Evolutionary conservation across 75 land plant genomes (phyloP), one percentile per base, ranked within the genome.

Genomic region (Sequoia sempervirens): DNA sequence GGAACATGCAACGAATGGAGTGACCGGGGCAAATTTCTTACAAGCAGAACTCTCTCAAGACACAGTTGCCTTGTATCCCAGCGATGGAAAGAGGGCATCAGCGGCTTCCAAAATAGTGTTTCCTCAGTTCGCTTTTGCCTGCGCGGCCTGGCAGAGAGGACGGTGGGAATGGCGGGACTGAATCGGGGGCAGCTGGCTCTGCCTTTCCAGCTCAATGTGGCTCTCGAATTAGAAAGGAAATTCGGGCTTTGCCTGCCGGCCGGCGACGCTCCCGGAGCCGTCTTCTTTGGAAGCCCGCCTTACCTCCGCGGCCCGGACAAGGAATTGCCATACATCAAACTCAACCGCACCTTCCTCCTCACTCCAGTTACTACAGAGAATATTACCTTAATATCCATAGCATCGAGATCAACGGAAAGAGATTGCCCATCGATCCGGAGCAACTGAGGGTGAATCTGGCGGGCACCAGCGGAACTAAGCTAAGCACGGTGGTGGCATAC

Each of bases 401-500:
- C 52, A 85, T 90, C 81, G 18, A 61, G 30, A 69, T 90, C 40
- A 78, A 78, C 50, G 86, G 68, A 6, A 70, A 41, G 17, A 78
- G 2, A 15, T 43, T 89, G 17, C 1, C 84, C 37, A 38, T 87
- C 30, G 75, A 82, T n/a, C 10, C 76, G 6, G 10, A 74, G 4
- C 4, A n/a, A 12, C 66, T 73, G 54, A 75, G 11, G 3, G 10
- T 86, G 47, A 61, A 84, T 61, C 1, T 28, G 43, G 8, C 30
- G 28, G 85, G 88, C 54, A 20, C 10, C 38, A 75, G 82, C 2
- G 81, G 81, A 1, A 61, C 66, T 0, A 61, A 5, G 23, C 7
- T 61, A n/a, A 90, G 85, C 84, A 80, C 87, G 3, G 75, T 75
- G 47, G 50, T 45, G 2, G 85, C 87, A 18, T 90, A 85, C 81